Conservation (phyloP, 768 basidiomycete genomes). For the Termitomyces sp. region DNA sequence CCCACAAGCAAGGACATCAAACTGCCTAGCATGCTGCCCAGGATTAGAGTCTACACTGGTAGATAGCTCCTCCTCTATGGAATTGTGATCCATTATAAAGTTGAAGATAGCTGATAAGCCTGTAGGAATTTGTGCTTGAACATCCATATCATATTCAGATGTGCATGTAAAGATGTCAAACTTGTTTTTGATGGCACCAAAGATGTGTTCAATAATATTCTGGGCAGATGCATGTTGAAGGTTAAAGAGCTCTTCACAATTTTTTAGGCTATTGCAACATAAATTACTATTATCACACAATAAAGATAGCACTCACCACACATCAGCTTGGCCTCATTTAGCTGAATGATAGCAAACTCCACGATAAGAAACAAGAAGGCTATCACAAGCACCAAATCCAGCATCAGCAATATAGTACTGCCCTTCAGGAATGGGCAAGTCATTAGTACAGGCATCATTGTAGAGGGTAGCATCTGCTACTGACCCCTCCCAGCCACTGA, state of each 20-base stretch:
- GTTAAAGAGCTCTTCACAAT: conserved; percentile 2
- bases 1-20: neutral
- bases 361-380: neutral
- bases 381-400: neutral
- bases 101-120: neutral
- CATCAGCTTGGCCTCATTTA: neutral
- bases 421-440: neutral
- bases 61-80: neutral
- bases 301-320: neutral
- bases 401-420: neutral
- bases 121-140: neutral
- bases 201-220: neutral
- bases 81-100: neutral
- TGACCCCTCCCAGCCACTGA: neutral
- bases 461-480: neutral
- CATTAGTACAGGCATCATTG: neutral
- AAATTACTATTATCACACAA: too few relatives aligned
- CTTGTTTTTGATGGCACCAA: neutral
- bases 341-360: neutral
- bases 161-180: neutral
- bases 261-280: too few relatives aligned
- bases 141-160: neutral
- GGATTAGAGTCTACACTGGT: neutral
- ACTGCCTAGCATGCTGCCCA: neutral
- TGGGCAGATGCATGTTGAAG: neutral